Percentiles rank a stretch among this genome's conserved stretches.
Evolutionary conservation across 2,329 filamentous ascomycete genomes (phyloP).

Genomic region (Periglandula ipomoeae): DNA sequence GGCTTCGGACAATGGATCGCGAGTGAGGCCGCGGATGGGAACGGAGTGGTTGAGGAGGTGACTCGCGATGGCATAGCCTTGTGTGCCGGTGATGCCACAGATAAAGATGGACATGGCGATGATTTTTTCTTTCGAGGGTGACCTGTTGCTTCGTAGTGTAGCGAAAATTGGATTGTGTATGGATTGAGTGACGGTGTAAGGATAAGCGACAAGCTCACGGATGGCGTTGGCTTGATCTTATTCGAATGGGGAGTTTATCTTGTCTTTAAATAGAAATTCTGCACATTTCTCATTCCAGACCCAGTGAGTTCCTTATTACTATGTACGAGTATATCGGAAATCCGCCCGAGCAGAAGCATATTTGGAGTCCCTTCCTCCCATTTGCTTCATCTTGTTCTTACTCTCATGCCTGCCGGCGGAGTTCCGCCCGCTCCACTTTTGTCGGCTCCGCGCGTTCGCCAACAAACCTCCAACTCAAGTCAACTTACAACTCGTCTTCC

Average conservation of each 20-base stretch:
- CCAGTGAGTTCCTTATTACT: no score
- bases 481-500: no score
- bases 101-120: conserved; percentile 28
- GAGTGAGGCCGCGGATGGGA: conserved; percentile 24
- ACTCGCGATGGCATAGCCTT: conserved; percentile 27
- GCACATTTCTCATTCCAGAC: no score
- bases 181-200: neutral
- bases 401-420: conserved; percentile 17
- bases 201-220: no score
- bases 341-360: conserved; percentile 7
- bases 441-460: no score
- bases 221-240: no score
- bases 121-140: neutral
- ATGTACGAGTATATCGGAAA: no score
- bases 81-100: conserved; percentile 29
- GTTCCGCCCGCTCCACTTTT: conserved; percentile 18
- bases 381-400: no score
- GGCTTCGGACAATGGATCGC: conserved; percentile 19
- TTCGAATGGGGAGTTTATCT: no score
- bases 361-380: neutral
- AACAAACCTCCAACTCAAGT: no score
- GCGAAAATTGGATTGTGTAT: neutral
- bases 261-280: no score
- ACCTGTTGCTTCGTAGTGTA: neutral
- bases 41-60: conserved; percentile 21